Evolutionary conservation across 257 asterid species (phyloP), one percentile per base, ranked within the genome.

Genomic region (Solanum bukasovii): DNA sequence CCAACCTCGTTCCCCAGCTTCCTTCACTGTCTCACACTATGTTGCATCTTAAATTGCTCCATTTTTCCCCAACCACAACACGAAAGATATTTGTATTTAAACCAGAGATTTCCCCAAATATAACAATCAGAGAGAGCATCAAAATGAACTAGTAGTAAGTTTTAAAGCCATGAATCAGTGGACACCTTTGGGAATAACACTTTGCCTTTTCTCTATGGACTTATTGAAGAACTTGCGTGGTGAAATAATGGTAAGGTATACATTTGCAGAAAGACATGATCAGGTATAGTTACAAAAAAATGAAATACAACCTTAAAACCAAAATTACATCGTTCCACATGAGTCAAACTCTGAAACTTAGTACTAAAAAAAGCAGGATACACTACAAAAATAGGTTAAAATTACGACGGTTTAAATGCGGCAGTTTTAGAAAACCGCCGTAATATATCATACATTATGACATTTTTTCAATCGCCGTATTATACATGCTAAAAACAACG

Each of bases 111-210:
- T 44, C 52, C 52, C 52, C 18, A 44, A 44, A 40, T 40, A 40
- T 44, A 44, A 44, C 18, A 13, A 44, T 44, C 52, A 44, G 18
- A 44, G 52, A 44, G 52, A 44, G 52, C 52, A 44, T 44, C 52
- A 12, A 44, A 13, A 67, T 49, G 21, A 49, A 49, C 1, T 20
- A 59, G 67, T 44, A 44, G 52, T 44, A 12, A 44, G 52, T 44
- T 44, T 44, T 44, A 44, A 44, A 44, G 18, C 68, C 27, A 59
- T 59, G 68, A 23, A 20, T 21, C 68, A 87, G 16, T 27, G 5
- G 20, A n/a, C 90, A 96, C 95, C 98, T 94, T 95, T 1, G 98
- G 98, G n/a, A 96, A 96, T 86, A 96, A 88, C 96, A 95, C 88
- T 81, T 96, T 94, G 87, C 95, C 96, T 88, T 94, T 93, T 68